A percentile compares a stretch with the other conserved stretches of the same genome.
Evolutionary conservation across 257 asterid species (phyloP).

Genomic region (Capsicum chinense): DNA sequence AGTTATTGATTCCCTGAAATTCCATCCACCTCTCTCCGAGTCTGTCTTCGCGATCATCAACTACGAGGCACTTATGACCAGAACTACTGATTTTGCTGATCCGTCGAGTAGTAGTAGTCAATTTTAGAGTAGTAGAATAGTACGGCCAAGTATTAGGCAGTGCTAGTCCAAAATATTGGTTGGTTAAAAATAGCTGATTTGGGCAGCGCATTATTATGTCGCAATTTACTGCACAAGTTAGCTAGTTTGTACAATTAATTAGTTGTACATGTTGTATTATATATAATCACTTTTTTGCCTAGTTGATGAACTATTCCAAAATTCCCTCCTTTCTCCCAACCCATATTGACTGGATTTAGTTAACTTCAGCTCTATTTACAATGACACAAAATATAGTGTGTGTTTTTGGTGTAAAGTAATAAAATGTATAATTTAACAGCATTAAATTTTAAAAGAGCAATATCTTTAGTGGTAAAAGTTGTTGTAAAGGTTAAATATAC

Average conservation of each 20-base stretch:
- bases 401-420: too few relatives aligned
- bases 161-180: background rate
- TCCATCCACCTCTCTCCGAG: constrained; percentile 76
- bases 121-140: background rate
- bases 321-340: too few relatives aligned
- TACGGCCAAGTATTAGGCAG: background rate
- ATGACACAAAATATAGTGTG: background rate
- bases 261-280: background rate
- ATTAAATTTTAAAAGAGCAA: too few relatives aligned
- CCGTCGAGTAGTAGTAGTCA: background rate
- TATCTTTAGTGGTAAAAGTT: too few relatives aligned
- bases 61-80: background rate
- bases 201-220: constrained; percentile 5
- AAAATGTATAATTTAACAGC: too few relatives aligned
- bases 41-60: background rate
- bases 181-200: background rate
- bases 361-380: background rate
- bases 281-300: background rate
- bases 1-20: constrained; percentile 79
- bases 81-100: background rate
- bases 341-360: too few relatives aligned
- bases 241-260: background rate
- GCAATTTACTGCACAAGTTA: background rate
- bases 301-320: background rate
- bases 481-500: too few relatives aligned